Evolutionary conservation across 169 alveolate genomes (phyloP).

Genomic region (Plasmodium vivax): DNA sequence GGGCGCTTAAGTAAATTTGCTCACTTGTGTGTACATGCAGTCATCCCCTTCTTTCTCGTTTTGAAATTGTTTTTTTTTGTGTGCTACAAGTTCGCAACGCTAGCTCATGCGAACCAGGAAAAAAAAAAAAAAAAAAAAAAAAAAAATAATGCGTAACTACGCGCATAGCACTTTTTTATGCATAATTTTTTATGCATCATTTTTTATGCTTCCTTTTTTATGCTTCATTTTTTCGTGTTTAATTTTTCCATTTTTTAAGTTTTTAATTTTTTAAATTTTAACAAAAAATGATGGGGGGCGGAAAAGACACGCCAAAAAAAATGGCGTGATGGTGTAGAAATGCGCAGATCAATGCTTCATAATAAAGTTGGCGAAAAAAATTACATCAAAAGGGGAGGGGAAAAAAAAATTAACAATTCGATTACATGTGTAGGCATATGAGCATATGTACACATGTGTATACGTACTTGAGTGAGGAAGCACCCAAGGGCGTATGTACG

Average conservation of each 20-base stretch:
- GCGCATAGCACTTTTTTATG: background rate
- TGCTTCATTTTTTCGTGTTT: background rate
- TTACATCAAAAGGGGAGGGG: background rate
- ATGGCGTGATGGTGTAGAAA: background rate
- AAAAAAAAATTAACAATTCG: background rate
- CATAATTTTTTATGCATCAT: background rate
- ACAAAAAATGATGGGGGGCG: background rate
- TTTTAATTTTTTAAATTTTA: background rate
- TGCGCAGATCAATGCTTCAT: slow-evolving; percentile 5
- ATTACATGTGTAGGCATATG: background rate
- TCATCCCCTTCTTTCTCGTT: background rate
- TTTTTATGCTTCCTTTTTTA: background rate
- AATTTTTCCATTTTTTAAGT: background rate
- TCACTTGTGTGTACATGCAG: background rate
- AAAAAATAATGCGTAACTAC: background rate
- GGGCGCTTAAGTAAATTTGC: background rate
- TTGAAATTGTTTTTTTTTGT: background rate
- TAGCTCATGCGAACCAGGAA: background rate
- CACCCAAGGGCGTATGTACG: background rate
- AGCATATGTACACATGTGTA: background rate
- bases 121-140: background rate
- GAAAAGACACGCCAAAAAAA: background rate
- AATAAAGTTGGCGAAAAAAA: background rate
- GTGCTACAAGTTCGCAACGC: background rate
- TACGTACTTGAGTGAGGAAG: background rate